These are phyloP conservation scores for Barnettozyma salicaria DNA, from an alignment of 805 yeast species.

Conservation along the genomic window DNA sequence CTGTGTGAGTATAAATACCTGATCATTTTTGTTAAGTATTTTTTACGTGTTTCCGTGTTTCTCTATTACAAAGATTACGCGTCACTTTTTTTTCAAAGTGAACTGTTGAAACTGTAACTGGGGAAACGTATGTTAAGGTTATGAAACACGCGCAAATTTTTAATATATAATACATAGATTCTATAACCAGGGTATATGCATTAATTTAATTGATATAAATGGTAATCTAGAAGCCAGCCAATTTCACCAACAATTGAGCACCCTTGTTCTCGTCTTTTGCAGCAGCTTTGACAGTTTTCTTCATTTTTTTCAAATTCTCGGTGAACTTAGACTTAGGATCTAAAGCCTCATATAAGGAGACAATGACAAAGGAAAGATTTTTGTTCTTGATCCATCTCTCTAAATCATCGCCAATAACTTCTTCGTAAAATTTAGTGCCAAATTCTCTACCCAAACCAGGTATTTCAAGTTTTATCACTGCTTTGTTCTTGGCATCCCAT, in stretches of 20 bases:
- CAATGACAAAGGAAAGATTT: conserved; percentile 74
- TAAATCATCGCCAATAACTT: conserved; percentile 49
- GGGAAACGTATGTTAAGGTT: too few species aligned
- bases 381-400: conserved; percentile 63
- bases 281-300: conserved; percentile 38
- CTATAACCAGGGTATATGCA: too few species aligned
- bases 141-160: too few species aligned
- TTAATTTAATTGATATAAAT: too few species aligned
- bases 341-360: conserved; percentile 69
- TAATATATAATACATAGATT: too few species aligned
- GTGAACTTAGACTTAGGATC: conserved; percentile 41
- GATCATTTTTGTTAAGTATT: too few species aligned
- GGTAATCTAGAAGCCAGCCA: conserved; percentile 22
- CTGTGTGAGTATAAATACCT: too few species aligned
- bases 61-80: too few species aligned
- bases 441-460: conserved; percentile 53
- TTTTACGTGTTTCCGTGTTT: too few species aligned
- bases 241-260: conserved; percentile 43
- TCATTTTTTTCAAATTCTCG: conserved; percentile 46
- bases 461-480: conserved; percentile 37
- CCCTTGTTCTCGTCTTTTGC: conserved; percentile 55
- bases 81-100: too few species aligned
- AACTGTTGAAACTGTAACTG: too few species aligned
- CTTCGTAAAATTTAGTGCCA: conserved; percentile 47
- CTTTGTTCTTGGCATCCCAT: conserved; percentile 63